Evolutionary conservation across 2,329 filamentous ascomycete species (phyloP), one percentile per base, ranked within the genome.

Genomic region (Colletotrichum shisoi): DNA sequence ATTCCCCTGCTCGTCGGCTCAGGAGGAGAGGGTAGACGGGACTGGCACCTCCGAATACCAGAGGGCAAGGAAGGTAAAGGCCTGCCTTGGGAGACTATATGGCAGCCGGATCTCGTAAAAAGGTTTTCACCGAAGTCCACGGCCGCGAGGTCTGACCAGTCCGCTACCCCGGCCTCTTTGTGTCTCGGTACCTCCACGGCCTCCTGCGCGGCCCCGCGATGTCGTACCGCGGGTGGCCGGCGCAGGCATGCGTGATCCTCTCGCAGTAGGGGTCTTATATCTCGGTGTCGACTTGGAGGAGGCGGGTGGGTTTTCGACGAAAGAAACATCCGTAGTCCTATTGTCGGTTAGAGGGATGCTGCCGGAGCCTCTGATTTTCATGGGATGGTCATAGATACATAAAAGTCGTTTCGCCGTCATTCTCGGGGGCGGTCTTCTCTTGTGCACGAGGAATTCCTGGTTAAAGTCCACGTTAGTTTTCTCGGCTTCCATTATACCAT

Each of bases 321-420:
- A 97, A 1, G 92, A 92, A 6, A 91, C 96, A 75, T 97, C 93
- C 12, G 92, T 96, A 27, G 94, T 97, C 84, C 91, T 94, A 71
- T 4, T 49, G 46, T 70, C 69, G 62, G 68, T 74, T 67, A 71
- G 73, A 69, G 56, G 69, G 67, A 62, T 53, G 51, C 72, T 62
- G 13, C 3, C 3, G 5, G 52, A 15, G 21, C 15, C 39, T 8
- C 1, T 34, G 27, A 34, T 12, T n/a, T 6, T 12, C 9, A 34
- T 7, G 1, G 15, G 11, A 27, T n/a, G 4, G 45, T 19, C 11
- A 31, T 31, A 40, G 49, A 57, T 80, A 91, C 89, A 97, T 87
- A 74, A 97, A 97, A 0, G 94, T 97, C 58, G 91, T 91, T 72
- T 97, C 94, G 17, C 78, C 78, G n/a, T 87, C 84, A 24, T 77